phyloP scores from a whole-genome alignment of 768 basidiomycete genomes.

The Rickenella mellea region DNA sequence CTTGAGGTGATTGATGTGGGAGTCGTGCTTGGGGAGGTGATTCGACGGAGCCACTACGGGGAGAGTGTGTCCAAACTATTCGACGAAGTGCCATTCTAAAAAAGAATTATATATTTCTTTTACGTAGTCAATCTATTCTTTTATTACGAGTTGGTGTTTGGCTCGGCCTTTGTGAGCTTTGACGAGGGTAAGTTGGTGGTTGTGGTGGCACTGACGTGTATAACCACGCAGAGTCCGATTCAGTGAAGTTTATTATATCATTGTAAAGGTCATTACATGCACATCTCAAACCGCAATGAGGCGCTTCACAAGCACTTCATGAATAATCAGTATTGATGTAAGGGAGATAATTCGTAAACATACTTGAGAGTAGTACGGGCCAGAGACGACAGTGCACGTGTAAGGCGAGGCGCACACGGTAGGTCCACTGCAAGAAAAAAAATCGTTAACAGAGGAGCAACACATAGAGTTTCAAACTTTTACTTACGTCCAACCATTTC shows the following conservation, averaged over 20 bases:
- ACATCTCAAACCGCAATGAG: not conserved
- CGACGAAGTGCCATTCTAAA: constrained; percentile 81
- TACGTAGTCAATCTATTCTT: too few species aligned
- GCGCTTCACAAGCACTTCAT: not conserved
- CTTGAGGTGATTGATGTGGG: constrained; percentile 66
- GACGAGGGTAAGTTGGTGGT: too few species aligned
- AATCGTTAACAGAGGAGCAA: too few species aligned
- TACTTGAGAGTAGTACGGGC: constrained; percentile 9
- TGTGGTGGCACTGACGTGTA: too few species aligned
- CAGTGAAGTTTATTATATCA: not conserved
- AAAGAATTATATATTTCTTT: too few species aligned
- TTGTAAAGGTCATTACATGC: not conserved
- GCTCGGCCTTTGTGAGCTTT: too few species aligned
- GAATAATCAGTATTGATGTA: not conserved
- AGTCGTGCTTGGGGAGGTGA: constrained; percentile 91
- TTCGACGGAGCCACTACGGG: constrained; percentile 94
- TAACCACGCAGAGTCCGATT: not conserved
- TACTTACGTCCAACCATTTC: constrained; percentile 8
- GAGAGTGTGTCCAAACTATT: constrained; percentile 93
- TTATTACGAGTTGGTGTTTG: too few species aligned
- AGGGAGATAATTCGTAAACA: not conserved
- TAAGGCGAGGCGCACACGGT: constrained; percentile 5
- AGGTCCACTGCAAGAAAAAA: constrained; percentile 4
- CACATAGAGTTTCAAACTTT: not conserved
- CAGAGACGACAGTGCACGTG: constrained; percentile 8